Percentiles rank a stretch among this genome's conserved stretches.
Evolutionary conservation across 257 asterid genomes (phyloP).

Genomic region (Ehretia macrophylla): DNA sequence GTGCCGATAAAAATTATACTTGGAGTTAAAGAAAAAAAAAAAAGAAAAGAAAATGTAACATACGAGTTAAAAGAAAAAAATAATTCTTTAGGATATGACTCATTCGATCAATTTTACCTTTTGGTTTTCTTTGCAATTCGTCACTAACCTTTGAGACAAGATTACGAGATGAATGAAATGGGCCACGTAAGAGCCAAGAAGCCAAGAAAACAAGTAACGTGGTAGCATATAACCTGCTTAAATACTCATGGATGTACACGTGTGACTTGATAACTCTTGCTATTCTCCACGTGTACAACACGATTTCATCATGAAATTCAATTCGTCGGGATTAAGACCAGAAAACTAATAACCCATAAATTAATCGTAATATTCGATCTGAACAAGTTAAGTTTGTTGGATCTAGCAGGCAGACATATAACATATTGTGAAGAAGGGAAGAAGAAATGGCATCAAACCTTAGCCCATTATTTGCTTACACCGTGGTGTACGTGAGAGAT

Average conservation of each 20-base stretch:
- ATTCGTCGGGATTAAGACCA: not conserved
- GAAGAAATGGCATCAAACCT: constrained; percentile 40
- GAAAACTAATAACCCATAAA: not conserved
- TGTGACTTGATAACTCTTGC: not conserved
- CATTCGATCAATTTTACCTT: too few relatives aligned
- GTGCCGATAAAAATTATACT: too few relatives aligned
- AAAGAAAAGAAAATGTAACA: too few relatives aligned
- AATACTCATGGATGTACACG: constrained; percentile 3
- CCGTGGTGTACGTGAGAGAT: constrained; percentile 66
- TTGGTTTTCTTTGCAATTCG: too few relatives aligned
- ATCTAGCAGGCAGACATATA: too few relatives aligned
- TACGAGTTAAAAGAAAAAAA: too few relatives aligned
- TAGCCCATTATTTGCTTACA: constrained; percentile 60
- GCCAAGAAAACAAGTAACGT: not conserved
- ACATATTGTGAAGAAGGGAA: not conserved
- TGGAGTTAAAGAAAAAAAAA: too few relatives aligned
- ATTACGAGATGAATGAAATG: too few relatives aligned
- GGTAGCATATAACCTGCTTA: not conserved
- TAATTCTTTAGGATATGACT: too few relatives aligned
- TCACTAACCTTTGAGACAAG: too few relatives aligned
- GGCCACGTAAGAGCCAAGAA: not conserved
- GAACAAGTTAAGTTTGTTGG: too few relatives aligned
- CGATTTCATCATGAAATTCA: not conserved
- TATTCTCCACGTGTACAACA: constrained; percentile 8
- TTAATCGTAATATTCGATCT: not conserved